Evolutionary conservation across 1,139 yeast genomes (phyloP).

Genomic region (Pneumocystis oryctolagi): DNA sequence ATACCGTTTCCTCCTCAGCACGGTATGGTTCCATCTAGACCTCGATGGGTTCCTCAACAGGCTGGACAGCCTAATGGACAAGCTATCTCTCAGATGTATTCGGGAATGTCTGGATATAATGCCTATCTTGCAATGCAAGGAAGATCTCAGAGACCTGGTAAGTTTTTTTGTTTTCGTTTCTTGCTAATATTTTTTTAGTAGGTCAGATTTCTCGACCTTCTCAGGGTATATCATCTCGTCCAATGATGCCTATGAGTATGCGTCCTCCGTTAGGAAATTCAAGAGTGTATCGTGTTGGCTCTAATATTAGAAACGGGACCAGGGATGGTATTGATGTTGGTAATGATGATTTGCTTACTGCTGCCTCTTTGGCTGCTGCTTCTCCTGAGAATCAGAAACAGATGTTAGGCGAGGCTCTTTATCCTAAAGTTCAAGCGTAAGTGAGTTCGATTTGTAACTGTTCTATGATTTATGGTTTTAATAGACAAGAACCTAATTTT

Average conservation of each 20-base stretch:
- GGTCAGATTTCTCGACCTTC: constrained; percentile 39
- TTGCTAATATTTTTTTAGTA: background rate
- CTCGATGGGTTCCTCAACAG: constrained; percentile 1
- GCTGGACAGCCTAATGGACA: constrained; percentile 2
- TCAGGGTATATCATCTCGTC: constrained; percentile 33
- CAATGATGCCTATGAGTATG: constrained; percentile 10
- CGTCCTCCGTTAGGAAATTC: constrained; percentile 5
- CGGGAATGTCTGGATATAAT: constrained; percentile 5
- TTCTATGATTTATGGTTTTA: background rate
- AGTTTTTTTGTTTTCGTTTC: background rate
- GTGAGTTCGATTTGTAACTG: background rate
- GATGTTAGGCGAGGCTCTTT: constrained; percentile 92
- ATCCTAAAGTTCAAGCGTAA: constrained; percentile 83
- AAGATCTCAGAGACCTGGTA: constrained; percentile 5
- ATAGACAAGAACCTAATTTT: constrained; percentile 57
- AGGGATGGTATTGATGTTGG: constrained; percentile 5
- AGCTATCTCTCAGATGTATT: constrained; percentile 3
- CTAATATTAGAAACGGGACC: constrained; percentile 7
- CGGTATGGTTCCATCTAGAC: constrained; percentile 32
- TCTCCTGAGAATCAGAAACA: constrained; percentile 83
- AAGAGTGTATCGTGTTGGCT: constrained; percentile 6
- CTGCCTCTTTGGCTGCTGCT: constrained; percentile 26
- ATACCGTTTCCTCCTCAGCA: constrained; percentile 54
- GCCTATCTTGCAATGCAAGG: constrained; percentile 10
- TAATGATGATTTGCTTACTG: constrained; percentile 17